Conservation (phyloP, 495 filamentous ascomycete genomes). For the Aspergillus wentii region DNA sequence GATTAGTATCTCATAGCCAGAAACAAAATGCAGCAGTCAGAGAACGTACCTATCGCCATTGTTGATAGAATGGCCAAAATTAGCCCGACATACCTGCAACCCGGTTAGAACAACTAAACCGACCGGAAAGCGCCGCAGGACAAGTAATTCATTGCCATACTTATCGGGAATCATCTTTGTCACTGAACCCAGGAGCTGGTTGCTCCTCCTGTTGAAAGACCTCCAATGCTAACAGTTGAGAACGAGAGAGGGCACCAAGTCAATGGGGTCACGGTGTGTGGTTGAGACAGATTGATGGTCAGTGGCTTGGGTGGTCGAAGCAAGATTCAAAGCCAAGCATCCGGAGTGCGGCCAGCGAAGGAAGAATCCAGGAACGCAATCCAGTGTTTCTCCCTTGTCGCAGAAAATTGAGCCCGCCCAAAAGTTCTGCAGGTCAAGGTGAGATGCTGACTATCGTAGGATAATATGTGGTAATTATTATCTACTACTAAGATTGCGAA, state of each 20-base stretch:
- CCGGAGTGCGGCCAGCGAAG: constrained; percentile 12
- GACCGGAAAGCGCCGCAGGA: background rate
- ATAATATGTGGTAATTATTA: too few species aligned
- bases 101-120: constrained; percentile 28
- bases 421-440: too few species aligned
- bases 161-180: constrained; percentile 85
- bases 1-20: too few species aligned
- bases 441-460: too few species aligned
- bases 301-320: too few species aligned
- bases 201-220: constrained; percentile 33
- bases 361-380: constrained; percentile 4
- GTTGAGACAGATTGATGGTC: constrained; percentile 4
- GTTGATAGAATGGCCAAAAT: constrained; percentile 85
- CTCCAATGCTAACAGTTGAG: constrained; percentile 33
- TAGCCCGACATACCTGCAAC: constrained; percentile 79
- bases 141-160: constrained; percentile 46
- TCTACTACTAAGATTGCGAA: too few species aligned
- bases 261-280: too few species aligned
- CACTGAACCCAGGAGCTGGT: constrained; percentile 36
- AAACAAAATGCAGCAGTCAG: too few species aligned
- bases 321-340: constrained; percentile 21
- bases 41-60: constrained; percentile 79
- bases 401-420: too few species aligned
- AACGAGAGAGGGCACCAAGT: constrained; percentile 1
- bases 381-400: too few species aligned